Conservation (phyloP, 805 yeast species). For the Sugiyamaella valdiviana region DNA sequence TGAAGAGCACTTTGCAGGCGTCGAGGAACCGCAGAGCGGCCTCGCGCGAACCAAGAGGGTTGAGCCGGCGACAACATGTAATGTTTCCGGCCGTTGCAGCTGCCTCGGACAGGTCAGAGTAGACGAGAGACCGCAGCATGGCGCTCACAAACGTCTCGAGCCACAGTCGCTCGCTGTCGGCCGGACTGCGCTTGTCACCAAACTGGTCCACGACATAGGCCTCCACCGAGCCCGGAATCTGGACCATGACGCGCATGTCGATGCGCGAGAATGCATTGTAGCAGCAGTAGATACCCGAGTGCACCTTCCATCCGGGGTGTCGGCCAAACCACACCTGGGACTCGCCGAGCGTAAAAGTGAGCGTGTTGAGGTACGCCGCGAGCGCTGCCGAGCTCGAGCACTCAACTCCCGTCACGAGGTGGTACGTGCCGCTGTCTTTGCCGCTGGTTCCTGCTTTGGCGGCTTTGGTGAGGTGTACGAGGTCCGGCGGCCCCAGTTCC, state of each 20-base stretch:
- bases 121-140: slow-evolving; percentile 67
- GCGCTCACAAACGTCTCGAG: slow-evolving; percentile 56
- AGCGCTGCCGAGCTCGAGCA: slow-evolving; percentile 47
- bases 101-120: slow-evolving; percentile 44
- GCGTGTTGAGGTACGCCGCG: slow-evolving; percentile 50
- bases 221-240: slow-evolving; percentile 46
- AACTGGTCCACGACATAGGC: slow-evolving; percentile 33
- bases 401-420: slow-evolving; percentile 49
- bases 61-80: slow-evolving; percentile 77
- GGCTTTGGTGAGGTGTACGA: slow-evolving; percentile 45
- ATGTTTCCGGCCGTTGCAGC: slow-evolving; percentile 61
- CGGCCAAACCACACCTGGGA: slow-evolving; percentile 72
- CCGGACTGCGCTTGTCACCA: slow-evolving; percentile 34
- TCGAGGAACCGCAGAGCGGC: slow-evolving; percentile 50
- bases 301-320: slow-evolving; percentile 37
- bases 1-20: slow-evolving; percentile 62
- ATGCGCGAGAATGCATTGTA: slow-evolving; percentile 68
- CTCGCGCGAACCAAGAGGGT: slow-evolving; percentile 56
- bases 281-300: slow-evolving; percentile 41
- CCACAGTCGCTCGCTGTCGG: slow-evolving; percentile 33
- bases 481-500: slow-evolving; percentile 72
- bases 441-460: slow-evolving; percentile 35
- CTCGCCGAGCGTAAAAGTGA: slow-evolving; percentile 40
- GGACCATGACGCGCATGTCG: slow-evolving; percentile 65
- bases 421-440: slow-evolving; percentile 49